These are phyloP conservation scores for Stenogyne calaminthoides DNA, from an alignment of 305 asterid genomes.

Conservation along the genomic window DNA sequence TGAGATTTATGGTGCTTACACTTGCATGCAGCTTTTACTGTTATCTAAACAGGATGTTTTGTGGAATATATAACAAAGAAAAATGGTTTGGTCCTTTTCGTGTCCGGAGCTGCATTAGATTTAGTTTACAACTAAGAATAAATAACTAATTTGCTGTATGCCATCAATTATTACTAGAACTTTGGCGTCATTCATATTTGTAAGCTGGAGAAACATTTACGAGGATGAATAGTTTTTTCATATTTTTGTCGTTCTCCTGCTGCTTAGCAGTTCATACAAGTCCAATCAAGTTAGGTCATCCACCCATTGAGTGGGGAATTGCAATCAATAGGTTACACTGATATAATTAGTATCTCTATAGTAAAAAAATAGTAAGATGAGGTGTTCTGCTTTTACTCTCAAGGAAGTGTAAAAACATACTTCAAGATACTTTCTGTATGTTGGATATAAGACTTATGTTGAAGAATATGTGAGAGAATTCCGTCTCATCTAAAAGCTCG, in stretches of 20 bases:
- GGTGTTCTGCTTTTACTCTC: neutral
- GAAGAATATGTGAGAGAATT: too few relatives aligned
- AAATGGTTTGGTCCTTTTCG: neutral
- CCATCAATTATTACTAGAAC: too few relatives aligned
- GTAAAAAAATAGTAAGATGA: neutral
- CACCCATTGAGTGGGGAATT: conserved; percentile 5
- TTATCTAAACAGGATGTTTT: conserved; percentile 15
- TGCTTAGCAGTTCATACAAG: neutral
- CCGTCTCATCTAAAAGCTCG: too few relatives aligned
- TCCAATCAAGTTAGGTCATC: neutral
- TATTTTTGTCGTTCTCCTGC: neutral
- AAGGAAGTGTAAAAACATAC: neutral
- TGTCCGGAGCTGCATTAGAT: conserved; percentile 12
- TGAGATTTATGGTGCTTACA: neutral
- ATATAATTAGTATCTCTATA: neutral
- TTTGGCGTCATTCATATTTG: too few relatives aligned
- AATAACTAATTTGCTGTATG: too few relatives aligned
- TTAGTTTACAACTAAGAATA: neutral
- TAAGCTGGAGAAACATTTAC: too few relatives aligned
- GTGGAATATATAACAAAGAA: neutral
- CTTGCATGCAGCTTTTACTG: conserved; percentile 22
- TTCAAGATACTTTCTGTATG: neutral
- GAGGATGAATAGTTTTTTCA: neutral
- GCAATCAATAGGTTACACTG: neutral
- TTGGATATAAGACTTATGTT: neutral